Conservation (phyloP, 352 stramenopile genomes). For the Globisporangium barbulae region DNA sequence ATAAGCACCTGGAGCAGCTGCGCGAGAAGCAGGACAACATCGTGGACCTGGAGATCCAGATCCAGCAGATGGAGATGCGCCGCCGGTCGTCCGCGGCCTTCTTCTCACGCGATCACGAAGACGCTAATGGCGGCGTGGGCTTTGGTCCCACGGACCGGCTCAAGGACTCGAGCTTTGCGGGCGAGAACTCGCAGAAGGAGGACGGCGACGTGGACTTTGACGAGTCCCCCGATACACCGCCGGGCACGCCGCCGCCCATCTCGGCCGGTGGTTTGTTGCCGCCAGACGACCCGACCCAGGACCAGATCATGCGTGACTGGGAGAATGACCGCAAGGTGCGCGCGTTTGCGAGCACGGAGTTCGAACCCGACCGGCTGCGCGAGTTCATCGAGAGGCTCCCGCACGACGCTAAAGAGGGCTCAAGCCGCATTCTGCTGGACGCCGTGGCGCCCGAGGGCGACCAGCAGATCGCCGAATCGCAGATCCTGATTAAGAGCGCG, state of each 20-base stretch:
- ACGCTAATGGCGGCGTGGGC: conserved; percentile 19
- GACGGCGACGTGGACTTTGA: conserved; percentile 25
- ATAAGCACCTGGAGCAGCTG: conserved; percentile 55
- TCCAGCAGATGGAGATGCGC: conserved; percentile 60
- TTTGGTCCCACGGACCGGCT: conserved; percentile 51
- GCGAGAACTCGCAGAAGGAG: conserved; percentile 20
- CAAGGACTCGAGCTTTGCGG: conserved; percentile 23
- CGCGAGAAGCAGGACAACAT: conserved; percentile 75
- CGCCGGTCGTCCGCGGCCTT: conserved; percentile 48
- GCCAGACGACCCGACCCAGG: conserved; percentile 41
- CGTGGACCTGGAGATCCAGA: conserved; percentile 51
- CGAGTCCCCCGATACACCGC: conserved; percentile 66
- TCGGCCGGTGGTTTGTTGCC: conserved; percentile 48
- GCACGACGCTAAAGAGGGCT: conserved; percentile 62
- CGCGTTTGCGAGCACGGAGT: conserved; percentile 30
- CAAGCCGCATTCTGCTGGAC: conserved; percentile 57
- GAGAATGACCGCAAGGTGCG: conserved; percentile 59
- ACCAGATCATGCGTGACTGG: conserved; percentile 72
- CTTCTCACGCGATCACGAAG: conserved; percentile 33
- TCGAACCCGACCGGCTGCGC: conserved; percentile 43
- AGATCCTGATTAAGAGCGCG: conserved; percentile 64
- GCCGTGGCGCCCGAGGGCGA: conserved; percentile 41
- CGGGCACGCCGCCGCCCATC: conserved; percentile 72
- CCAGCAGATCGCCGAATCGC: conserved; percentile 48
- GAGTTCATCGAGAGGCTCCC: conserved; percentile 62